phyloP scores from a whole-genome alignment of 2,329 filamentous ascomycete genomes.

The Aspergillus vadensis region DNA sequence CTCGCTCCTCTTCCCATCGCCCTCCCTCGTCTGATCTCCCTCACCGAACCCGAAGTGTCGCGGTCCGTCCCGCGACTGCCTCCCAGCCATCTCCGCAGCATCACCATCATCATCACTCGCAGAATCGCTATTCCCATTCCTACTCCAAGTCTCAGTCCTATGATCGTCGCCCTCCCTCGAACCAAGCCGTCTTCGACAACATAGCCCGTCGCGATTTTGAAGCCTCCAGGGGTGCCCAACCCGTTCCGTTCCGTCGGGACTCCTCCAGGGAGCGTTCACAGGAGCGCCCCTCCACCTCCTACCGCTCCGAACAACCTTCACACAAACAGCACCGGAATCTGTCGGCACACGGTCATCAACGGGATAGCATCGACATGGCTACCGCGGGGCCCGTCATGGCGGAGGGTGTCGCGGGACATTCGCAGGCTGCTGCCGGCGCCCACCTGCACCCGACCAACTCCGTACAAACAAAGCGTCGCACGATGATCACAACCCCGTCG shows the following conservation, averaged over 20 bases:
- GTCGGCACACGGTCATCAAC: constrained; percentile 44
- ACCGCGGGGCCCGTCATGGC: constrained; percentile 53
- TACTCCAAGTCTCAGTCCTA: constrained; percentile 45
- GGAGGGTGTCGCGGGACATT: constrained; percentile 57
- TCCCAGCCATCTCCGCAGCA: constrained; percentile 39
- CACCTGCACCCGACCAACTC: constrained; percentile 34
- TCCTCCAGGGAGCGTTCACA: constrained; percentile 63
- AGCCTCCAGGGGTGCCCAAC: constrained; percentile 65
- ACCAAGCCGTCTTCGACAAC: constrained; percentile 52
- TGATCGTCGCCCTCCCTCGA: constrained; percentile 50
- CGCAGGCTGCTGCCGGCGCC: constrained; percentile 47
- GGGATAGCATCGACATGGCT: constrained; percentile 48
- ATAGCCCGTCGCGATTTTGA: constrained; percentile 72
- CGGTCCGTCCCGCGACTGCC: constrained; percentile 43
- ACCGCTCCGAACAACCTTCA: constrained; percentile 59
- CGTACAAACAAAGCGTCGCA: constrained; percentile 59
- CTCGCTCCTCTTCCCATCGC: constrained; percentile 46
- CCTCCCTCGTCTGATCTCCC: constrained; percentile 46
- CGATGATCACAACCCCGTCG: constrained; percentile 84
- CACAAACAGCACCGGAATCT: constrained; percentile 44
- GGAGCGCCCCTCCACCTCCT: constrained; percentile 43
- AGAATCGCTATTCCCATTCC: constrained; percentile 34
- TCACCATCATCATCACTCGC: constrained; percentile 27
- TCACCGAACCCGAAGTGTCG: constrained; percentile 51
- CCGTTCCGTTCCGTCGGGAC: constrained; percentile 60